Evolutionary conservation across 2,329 filamentous ascomycete species (phyloP).

Genomic region (Magnaporthiopsis rhizophila): DNA sequence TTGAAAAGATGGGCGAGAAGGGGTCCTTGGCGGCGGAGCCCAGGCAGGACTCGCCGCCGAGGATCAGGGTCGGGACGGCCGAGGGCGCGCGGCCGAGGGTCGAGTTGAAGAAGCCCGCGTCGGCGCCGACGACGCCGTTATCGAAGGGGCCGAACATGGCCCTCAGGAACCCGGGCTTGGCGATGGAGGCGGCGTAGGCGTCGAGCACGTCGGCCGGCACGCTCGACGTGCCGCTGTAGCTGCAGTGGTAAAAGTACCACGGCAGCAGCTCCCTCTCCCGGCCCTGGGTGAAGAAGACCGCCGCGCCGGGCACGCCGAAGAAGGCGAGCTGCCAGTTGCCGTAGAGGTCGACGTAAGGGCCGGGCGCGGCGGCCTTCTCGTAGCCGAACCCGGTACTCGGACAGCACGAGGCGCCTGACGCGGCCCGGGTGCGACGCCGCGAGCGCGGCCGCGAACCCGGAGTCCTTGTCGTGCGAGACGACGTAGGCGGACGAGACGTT

Average conservation of each 20-base stretch:
- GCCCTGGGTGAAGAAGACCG: slow-evolving; percentile 35
- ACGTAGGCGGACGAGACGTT: slow-evolving; percentile 33
- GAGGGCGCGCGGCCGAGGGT: slow-evolving; percentile 19
- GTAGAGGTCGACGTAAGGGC: slow-evolving; percentile 30
- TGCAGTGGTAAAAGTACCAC: slow-evolving; percentile 38
- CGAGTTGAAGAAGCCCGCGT: slow-evolving; percentile 27
- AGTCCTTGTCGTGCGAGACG: slow-evolving; percentile 37
- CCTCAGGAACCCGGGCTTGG: slow-evolving; percentile 34
- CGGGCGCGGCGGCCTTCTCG: slow-evolving; percentile 21
- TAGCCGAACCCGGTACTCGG: slow-evolving; percentile 36
- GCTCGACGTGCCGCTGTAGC: slow-evolving; percentile 29
- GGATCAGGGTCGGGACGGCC: slow-evolving; percentile 21
- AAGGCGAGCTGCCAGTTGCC: slow-evolving; percentile 34
- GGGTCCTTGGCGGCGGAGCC: slow-evolving; percentile 12
- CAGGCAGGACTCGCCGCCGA: slow-evolving; percentile 28
- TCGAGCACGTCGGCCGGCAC: slow-evolving; percentile 30
- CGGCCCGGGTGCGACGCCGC: slow-evolving; percentile 26
- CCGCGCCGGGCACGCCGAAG: slow-evolving; percentile 37
- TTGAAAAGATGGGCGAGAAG: slow-evolving; percentile 16
- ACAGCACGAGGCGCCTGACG: slow-evolving; percentile 26
- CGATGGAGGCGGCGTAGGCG: slow-evolving; percentile 29
- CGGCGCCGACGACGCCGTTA: slow-evolving; percentile 21
- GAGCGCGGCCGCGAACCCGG: slow-evolving; percentile 31
- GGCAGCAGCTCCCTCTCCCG: slow-evolving; percentile 32
- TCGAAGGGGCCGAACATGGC: slow-evolving; percentile 30